Evolutionary conservation across 108 stramenopile species (phyloP), one percentile per base, ranked within the genome.

Genomic region (Fragilaria radians): DNA sequence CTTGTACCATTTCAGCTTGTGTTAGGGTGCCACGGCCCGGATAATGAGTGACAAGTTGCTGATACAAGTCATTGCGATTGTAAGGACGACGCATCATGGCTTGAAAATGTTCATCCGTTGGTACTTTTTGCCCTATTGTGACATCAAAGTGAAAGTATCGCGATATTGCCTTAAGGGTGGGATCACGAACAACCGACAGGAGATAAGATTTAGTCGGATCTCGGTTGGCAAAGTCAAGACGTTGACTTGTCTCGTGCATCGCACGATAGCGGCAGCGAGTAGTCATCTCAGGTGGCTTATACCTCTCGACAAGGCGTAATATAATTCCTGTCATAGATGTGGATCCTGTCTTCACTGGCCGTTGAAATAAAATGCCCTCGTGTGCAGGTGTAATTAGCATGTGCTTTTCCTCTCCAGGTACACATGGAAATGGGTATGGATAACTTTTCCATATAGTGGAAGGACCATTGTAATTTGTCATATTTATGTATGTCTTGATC

Each of bases 71-170:
- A 25, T 51, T 55, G 11, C 9, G 9, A 9, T 14, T 22, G 26
- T 55, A 29, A 5, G 23, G 23, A 23, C 54, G 54, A 29, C 23
- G 54, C 14, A 55, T 28, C 27, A 30, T 22, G 14, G 4, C 9
- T 28, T 17, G 54, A 22, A 67, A 66, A 28, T 64, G 42, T 33
- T 36, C 68, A 3, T 73, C 74, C 11, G 60, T 65, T 5, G 74
- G 67, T 52, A 52, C 42, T 46, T 46, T 23, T 19, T 62, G n/a
- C 22, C 24, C 50, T 18, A 19, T 7, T 21, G 50, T 19, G 50
- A 51, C 50, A 51, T 25, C 50, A 21, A 51, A 51, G 19, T 51
- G 50, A 21, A 24, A 51, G 19, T 24, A 51, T 7, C 24, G n/a
- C 7, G 50, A 51, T 19, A 51, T 25, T 7, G 50, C 50, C 24